A percentile compares a stretch with the other conserved stretches of the same genome.
Conservation (phyloP, 2,329 filamentous ascomycete species). For the Talaromyces verruculosus region DNA sequence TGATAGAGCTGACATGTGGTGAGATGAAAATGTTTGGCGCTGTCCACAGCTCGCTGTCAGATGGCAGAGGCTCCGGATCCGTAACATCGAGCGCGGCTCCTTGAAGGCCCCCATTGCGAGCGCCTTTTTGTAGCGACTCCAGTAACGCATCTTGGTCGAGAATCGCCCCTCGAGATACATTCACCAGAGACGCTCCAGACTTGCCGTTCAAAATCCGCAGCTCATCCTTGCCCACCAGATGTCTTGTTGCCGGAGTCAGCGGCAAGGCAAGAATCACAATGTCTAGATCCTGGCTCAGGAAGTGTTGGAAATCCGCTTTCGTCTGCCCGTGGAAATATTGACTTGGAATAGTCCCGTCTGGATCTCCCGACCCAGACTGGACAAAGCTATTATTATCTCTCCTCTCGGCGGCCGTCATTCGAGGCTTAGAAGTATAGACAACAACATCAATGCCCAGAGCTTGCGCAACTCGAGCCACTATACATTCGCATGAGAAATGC, state of each 20-base stretch:
- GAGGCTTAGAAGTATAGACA: slow-evolving; percentile 70
- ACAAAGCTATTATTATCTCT: slow-evolving; percentile 50
- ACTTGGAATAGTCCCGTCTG: slow-evolving; percentile 55
- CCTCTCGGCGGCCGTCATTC: slow-evolving; percentile 49
- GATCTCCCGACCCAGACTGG: slow-evolving; percentile 65
- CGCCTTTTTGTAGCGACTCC: slow-evolving; percentile 52
- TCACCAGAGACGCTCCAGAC: slow-evolving; percentile 61
- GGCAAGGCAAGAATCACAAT: slow-evolving; percentile 59
- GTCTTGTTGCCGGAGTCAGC: slow-evolving; percentile 55
- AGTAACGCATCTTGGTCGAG: slow-evolving; percentile 64
- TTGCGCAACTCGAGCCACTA: slow-evolving; percentile 56
- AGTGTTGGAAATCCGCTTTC: slow-evolving; percentile 53
- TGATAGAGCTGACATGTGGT: slow-evolving; percentile 59
- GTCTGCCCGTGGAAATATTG: slow-evolving; percentile 61
- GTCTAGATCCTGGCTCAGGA: slow-evolving; percentile 58
- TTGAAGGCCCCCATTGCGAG: slow-evolving; percentile 46
- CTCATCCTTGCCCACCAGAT: slow-evolving; percentile 55
- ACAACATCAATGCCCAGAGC: slow-evolving; percentile 72
- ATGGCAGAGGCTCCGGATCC: slow-evolving; percentile 73
- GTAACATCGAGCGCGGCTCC: slow-evolving; percentile 77
- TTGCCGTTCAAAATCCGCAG: slow-evolving; percentile 53
- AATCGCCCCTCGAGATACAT: slow-evolving; percentile 67
- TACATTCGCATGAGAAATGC: background rate
- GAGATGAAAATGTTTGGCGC: slow-evolving; percentile 68
- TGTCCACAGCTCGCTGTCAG: slow-evolving; percentile 67